These are phyloP conservation scores for Posidonia australis DNA, from an alignment of 106 monocot species.

Conservation along the genomic window DNA sequence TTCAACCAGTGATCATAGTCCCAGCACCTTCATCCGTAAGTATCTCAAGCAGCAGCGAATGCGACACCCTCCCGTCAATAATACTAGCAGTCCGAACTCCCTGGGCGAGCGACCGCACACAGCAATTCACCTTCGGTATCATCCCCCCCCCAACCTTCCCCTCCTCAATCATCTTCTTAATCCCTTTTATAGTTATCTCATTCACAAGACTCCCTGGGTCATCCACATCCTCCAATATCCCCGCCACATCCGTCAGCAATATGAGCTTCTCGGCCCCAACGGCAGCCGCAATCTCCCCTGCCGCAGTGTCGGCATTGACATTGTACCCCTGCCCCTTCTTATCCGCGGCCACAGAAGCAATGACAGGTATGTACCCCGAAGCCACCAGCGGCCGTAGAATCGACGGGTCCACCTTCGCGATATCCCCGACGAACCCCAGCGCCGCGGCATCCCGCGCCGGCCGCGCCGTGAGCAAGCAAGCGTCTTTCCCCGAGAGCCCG, in stretches of 20 bases:
- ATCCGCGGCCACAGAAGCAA: conserved; percentile 83
- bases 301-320: conserved; percentile 82
- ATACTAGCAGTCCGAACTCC: conserved; percentile 87
- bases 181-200: conserved; percentile 57
- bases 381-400: conserved; percentile 47
- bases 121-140: conserved; percentile 95
- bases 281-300: conserved; percentile 85
- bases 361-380: conserved; percentile 67
- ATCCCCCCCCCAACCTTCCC: conserved; percentile 87
- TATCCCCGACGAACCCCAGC: conserved; percentile 90
- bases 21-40: conserved; percentile 88
- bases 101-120: conserved; percentile 67
- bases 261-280: conserved; percentile 84
- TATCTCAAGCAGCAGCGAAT: conserved; percentile 81
- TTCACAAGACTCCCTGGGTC: conserved; percentile 63
- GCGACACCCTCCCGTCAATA: conserved; percentile 72
- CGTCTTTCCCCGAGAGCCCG: conserved; percentile 84
- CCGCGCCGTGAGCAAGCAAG: conserved; percentile 59
- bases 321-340: conserved; percentile 65
- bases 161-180: conserved; percentile 64
- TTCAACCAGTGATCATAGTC: conserved; percentile 86
- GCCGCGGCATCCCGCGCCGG: conserved; percentile 46
- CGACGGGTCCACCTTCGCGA: conserved; percentile 54
- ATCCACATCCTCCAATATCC: conserved; percentile 59
- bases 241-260: conserved; percentile 75